Conservation (phyloP, 495 filamentous ascomycete species). For the Sordaria brevicollis region DNA sequence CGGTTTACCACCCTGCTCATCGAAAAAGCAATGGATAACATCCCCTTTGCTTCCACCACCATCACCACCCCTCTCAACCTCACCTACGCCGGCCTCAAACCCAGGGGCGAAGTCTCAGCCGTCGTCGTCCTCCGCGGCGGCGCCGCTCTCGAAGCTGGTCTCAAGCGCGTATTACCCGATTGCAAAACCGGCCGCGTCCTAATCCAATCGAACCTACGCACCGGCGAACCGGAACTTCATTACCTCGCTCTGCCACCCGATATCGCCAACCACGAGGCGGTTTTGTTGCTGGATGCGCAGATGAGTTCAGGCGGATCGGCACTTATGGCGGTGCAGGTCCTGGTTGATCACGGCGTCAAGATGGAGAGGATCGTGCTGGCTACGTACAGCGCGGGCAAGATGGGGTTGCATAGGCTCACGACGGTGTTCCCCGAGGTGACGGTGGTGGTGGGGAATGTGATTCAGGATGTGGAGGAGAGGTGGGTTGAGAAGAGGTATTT, state of each 20-base stretch:
- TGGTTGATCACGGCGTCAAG: slow-evolving; percentile 88
- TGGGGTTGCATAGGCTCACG: slow-evolving; percentile 67
- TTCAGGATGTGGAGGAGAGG: slow-evolving; percentile 24
- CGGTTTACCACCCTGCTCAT: slow-evolving; percentile 73
- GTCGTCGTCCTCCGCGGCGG: slow-evolving; percentile 85
- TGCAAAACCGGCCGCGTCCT: slow-evolving; percentile 80
- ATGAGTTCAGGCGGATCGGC: slow-evolving; percentile 91
- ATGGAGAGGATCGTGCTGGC: slow-evolving; percentile 59
- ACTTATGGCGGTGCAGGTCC: slow-evolving; percentile 88
- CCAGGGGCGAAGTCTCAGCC: slow-evolving; percentile 65
- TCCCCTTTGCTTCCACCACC: slow-evolving; percentile 47
- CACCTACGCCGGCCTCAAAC: slow-evolving; percentile 56
- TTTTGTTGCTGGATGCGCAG: slow-evolving; percentile 83
- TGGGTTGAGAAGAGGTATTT: slow-evolving; percentile 31
- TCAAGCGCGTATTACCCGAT: slow-evolving; percentile 83
- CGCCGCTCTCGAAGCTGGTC: slow-evolving; percentile 73
- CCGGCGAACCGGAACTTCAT: slow-evolving; percentile 85
- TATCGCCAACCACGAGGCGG: slow-evolving; percentile 60
- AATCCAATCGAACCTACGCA: slow-evolving; percentile 78
- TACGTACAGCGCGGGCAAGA: slow-evolving; percentile 22
- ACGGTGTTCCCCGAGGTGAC: slow-evolving; percentile 79
- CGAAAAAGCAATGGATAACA: slow-evolving; percentile 70
- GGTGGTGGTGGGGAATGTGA: slow-evolving; percentile 70
- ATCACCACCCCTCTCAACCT: slow-evolving; percentile 60
- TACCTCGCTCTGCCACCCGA: slow-evolving; percentile 66